A percentile compares a stretch with the other conserved stretches of the same genome.
These are phyloP conservation scores for Epichloe baconii DNA, from an alignment of 2,329 filamentous ascomycete genomes.

Conservation along the genomic window DNA sequence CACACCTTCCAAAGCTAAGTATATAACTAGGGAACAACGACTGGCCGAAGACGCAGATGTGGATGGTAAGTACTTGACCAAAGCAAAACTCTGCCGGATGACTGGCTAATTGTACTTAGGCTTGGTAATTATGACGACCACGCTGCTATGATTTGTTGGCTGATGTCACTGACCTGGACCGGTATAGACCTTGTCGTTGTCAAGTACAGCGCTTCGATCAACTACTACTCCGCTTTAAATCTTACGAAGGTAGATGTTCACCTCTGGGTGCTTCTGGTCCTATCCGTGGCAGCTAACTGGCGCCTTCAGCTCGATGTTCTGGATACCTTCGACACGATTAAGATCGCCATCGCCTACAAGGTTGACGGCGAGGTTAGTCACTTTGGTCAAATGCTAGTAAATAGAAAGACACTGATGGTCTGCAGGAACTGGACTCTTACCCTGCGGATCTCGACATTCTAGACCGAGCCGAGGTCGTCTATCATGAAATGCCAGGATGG, in stretches of 20 bases:
- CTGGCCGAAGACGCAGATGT: conserved; percentile 47
- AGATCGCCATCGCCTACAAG: not conserved
- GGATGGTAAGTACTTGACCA: conserved; percentile 27
- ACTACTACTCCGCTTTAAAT: conserved; percentile 52
- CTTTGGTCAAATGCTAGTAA: not conserved
- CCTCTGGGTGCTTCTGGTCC: not conserved
- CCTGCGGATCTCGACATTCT: conserved; percentile 48
- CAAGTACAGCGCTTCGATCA: conserved; percentile 45
- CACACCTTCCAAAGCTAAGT: too few species aligned
- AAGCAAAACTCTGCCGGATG: not conserved
- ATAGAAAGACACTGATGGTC: conserved; percentile 14
- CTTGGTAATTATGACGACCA: conserved; percentile 10
- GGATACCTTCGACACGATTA: conserved; percentile 5
- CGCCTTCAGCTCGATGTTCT: conserved; percentile 12
- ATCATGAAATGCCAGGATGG: conserved; percentile 59
- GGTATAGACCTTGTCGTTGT: conserved; percentile 48
- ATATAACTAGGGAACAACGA: conserved; percentile 26
- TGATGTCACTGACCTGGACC: not conserved
- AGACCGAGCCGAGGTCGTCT: conserved; percentile 48
- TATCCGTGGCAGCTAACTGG: not conserved
- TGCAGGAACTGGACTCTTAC: conserved; percentile 33
- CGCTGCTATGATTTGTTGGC: too few species aligned
- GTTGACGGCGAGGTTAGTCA: conserved; percentile 13
- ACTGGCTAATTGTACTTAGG: conserved; percentile 13
- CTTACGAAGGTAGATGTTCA: conserved; percentile 17